Conservation (phyloP, 257 asterid genomes). For the Nicotiana sylvestris region DNA sequence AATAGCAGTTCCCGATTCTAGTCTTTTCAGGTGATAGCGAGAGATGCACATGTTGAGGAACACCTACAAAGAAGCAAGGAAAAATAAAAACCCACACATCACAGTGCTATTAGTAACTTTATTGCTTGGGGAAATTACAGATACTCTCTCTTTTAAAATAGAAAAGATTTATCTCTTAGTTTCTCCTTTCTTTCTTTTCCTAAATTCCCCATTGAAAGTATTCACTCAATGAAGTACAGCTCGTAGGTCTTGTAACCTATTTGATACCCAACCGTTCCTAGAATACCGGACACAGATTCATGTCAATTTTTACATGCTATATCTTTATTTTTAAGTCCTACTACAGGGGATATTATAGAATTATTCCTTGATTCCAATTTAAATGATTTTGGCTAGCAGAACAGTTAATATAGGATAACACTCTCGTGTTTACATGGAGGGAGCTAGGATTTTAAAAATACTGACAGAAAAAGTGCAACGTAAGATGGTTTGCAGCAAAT, state of each 20-base stretch:
- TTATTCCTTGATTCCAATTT: background rate
- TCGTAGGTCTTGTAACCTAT: background rate
- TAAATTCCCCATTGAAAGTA: background rate
- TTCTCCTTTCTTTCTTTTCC: background rate
- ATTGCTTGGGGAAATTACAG: background rate
- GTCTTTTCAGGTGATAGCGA: conserved; percentile 70
- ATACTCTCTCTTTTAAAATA: background rate
- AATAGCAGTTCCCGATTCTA: conserved; percentile 86
- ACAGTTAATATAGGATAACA: background rate
- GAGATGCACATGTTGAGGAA: conserved; percentile 72
- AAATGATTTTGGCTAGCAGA: background rate
- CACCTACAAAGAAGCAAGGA: conserved; percentile 39
- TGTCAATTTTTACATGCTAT: background rate
- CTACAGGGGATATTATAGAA: background rate
- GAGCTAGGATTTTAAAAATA: background rate
- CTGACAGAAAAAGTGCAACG: background rate
- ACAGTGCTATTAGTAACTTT: conserved; percentile 5
- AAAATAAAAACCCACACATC: background rate
- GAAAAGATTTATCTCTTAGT: background rate
- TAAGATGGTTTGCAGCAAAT: background rate
- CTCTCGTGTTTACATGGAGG: background rate
- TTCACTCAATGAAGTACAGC: background rate
- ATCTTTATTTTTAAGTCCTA: background rate
- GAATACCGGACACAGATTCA: background rate
- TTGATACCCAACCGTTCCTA: too few species aligned